Base-by-base conservation (phyloP, 2,329 filamentous ascomycete species). In the Sordariomycetes sp. region DNA sequence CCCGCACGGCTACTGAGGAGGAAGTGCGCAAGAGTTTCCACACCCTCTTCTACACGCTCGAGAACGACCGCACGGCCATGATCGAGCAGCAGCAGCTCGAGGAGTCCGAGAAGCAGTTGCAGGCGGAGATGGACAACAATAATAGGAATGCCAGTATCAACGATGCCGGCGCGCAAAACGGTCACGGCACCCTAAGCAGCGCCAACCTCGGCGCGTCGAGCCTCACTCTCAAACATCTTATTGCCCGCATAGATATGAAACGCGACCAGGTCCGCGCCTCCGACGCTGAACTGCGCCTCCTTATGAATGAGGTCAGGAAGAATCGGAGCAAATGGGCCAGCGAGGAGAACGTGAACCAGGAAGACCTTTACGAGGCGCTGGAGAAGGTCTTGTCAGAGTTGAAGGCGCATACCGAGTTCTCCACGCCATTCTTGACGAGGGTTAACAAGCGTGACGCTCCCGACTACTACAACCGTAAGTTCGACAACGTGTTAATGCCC, bases 281-380 rank as follows among this genome's bases (percentile, higher is more conserved):
- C 1, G 94, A 99, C 73, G 87, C 90, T 25, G 92, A 99, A 67
- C 76, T 99, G 59, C 84, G 94, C 59, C 89, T 87, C 54, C 75
- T 99, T 59, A 96, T 99, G 81, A 96, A 94, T 65, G 94, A 99
- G 70, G 94, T 99, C 20, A 84, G 94, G 62, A 99, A 97, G 71
- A 97, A 97, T 64, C 81, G 94, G 65, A 97, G 92, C 71, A 99
- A 99, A 73, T 99, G 94, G 94, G 92, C 94, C 3, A 97, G 88
- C 68, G 94, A 97, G 70, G 94, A 99, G 64, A 94, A 95, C 63
- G 87, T 99, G 60, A 92, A 94, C 59, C 94, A 99, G 71, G 94
- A 99, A 70, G 94, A 99, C 71, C 78, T 99, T 6, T 99, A 99
- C 68, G 94, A 99, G 73, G 90, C 94, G 12, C 79, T 94, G 15